These are phyloP conservation scores for Pestalotiopsis sp. DNA, from an alignment of 2,329 filamentous ascomycete species.

Conservation along the genomic window DNA sequence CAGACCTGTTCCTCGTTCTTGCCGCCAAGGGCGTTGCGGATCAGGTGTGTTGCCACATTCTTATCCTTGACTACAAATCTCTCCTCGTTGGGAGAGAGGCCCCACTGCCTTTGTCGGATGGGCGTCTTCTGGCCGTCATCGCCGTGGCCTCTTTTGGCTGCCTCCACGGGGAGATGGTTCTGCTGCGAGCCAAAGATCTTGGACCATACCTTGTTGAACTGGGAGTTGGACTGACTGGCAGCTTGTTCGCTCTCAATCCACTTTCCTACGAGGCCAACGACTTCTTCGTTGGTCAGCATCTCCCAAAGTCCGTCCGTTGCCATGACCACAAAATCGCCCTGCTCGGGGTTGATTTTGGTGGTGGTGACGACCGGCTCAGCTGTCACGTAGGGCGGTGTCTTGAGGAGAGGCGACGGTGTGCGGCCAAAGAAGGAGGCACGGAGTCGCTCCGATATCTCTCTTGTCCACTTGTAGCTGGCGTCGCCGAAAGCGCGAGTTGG, in stretches of 20 bases:
- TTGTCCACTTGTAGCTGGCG: slow-evolving; percentile 94
- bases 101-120: slow-evolving; percentile 89
- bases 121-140: slow-evolving; percentile 78
- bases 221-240: slow-evolving; percentile 51
- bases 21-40: slow-evolving; percentile 91
- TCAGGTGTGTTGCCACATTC: slow-evolving; percentile 93
- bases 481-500: slow-evolving; percentile 95
- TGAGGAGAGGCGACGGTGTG: slow-evolving; percentile 72
- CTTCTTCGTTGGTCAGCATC: slow-evolving; percentile 98
- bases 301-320: slow-evolving; percentile 98
- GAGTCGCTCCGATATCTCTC: slow-evolving; percentile 79
- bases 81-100: slow-evolving; percentile 70
- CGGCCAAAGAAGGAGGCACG: slow-evolving; percentile 87
- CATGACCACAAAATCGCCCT: slow-evolving; percentile 93
- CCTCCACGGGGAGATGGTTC: slow-evolving; percentile 71
- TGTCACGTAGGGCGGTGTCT: slow-evolving; percentile 94
- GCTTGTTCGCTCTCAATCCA: slow-evolving; percentile 82
- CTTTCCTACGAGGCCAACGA: slow-evolving; percentile 91
- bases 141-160: slow-evolving; percentile 43
- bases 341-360: slow-evolving; percentile 84
- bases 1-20: slow-evolving; percentile 93
- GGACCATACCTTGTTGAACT: slow-evolving; percentile 70
- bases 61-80: slow-evolving; percentile 95
- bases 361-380: slow-evolving; percentile 94
- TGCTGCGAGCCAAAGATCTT: slow-evolving; percentile 58